A percentile compares a stretch with the other conserved stretches of the same genome.
phyloP scores from a whole-genome alignment of 2,329 filamentous ascomycete genomes.

The Fusarium odoratissimum region DNA sequence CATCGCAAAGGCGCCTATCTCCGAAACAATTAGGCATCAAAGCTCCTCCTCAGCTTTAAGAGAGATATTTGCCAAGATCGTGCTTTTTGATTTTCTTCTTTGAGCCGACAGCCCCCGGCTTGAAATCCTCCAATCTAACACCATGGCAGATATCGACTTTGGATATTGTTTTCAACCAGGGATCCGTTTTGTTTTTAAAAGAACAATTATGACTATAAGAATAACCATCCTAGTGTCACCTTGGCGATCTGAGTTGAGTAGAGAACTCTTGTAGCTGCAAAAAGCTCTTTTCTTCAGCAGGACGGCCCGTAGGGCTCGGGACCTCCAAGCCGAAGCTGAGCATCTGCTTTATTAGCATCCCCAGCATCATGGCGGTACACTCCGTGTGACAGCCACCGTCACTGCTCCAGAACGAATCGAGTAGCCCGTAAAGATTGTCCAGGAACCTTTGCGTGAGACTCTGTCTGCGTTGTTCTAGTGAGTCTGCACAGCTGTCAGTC shows the following conservation, averaged over 20 bases:
- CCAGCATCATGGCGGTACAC: not conserved
- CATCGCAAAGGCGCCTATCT: too few relatives aligned
- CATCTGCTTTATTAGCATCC: not conserved
- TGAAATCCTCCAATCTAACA: too few relatives aligned
- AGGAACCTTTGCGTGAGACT: accelerated
- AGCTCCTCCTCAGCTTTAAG: too few relatives aligned
- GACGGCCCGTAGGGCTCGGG: not conserved
- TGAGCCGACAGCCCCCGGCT: too few relatives aligned
- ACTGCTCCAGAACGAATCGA: not conserved
- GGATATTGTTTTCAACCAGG: too few relatives aligned
- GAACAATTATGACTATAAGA: too few relatives aligned
- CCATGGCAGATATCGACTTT: too few relatives aligned
- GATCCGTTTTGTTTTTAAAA: too few relatives aligned
- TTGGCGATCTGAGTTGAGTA: not conserved
- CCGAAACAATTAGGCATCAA: too few relatives aligned
- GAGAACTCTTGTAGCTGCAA: accelerated
- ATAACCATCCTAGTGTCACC: too few relatives aligned
- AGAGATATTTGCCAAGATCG: too few relatives aligned
- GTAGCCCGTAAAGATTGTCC: accelerated
- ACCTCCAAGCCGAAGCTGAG: not conserved
- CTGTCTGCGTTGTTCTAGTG: accelerated
- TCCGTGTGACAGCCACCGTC: accelerated
- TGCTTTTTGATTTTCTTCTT: too few relatives aligned
- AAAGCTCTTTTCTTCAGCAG: not conserved
- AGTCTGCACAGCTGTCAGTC: not conserved